Base-by-base conservation (phyloP, 176 grass and related monocot species). In the barley (Hordeum vulgare) region DNA sequence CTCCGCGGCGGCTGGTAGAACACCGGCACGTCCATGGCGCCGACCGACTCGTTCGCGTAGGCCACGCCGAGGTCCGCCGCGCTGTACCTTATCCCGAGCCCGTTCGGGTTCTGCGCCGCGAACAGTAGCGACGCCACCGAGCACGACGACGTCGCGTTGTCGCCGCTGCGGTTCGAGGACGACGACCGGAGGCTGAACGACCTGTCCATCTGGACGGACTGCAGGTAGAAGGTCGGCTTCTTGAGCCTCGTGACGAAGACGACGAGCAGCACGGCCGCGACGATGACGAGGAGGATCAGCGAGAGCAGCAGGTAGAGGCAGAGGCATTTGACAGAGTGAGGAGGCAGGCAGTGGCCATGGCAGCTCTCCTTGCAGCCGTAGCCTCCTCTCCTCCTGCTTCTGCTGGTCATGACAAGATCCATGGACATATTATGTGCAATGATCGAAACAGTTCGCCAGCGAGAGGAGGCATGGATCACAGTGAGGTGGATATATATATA, bases 1-100 rank as follows among this genome's bases (percentile, higher is more conserved):
- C 84, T 90, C 25, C 85, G 80, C 28, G 96, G 79, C 23, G 96
- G 93, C 82, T 98, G 96, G 81, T 95, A 98, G 78, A 95, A 93
- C 49, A 61, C 69, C 11, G 96, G 93, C 70, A 98, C 82, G 71
- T 91, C 91, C 70, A 95, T 61, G 66, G 85, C 77, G 24, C 88
- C 96, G 15, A 95, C 82, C 4, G 89, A 42, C 66, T 86, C 92
- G 80, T 84, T 83, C 29, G 75, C 85, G 72, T 85, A 98, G n/a
- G 81, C 53, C 63, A 98, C 82, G 25, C 75, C 81, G 20, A 98
- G 96, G 31, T 65, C 80, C 3, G 96, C 41, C 36, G 83, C 85
- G 67, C 90, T 71, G 67, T 93, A 98, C 77, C 83, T 88, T 65
- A 98, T 93, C 76, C 91, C 96, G 90, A 98, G 35, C 71, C 80